Base-by-base conservation (phyloP, 192 early-diverging fungal species). In the Coemansia aciculifera region DNA sequence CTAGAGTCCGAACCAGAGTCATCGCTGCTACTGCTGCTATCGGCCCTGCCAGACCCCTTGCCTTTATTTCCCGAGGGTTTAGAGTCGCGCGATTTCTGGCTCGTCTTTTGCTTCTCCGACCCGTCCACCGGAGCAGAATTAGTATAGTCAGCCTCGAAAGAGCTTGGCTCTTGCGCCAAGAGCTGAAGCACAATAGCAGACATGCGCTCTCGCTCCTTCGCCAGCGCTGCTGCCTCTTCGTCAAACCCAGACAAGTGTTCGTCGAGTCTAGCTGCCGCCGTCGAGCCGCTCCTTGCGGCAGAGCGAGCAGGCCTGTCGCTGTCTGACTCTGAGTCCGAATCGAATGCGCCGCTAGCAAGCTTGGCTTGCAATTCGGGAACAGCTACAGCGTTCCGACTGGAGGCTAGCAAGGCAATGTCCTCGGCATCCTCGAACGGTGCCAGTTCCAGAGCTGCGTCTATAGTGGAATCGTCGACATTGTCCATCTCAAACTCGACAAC, bases 301-400 rank as follows among this genome's bases (percentile, higher is more conserved):
- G 52, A 54, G 29, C 52, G 27, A 29, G 66, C 39, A 46, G 56
- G 51, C 39, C 42, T 38, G 36, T 23, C 51, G 38, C 31, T 43
- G 7, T 75, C 70, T 10, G 64, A 65, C 31, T 73, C 74, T 5
- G 69, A 72, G 43, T 70, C 70, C 8, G 79, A 81, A 48, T 81
- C 79, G 61, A 81, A 81, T 12, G 56, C 71, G 21, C 71, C 74
- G 57, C 74, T 76, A 5, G 71, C 73, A 11, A 81, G 74, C 67
- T 81, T 81, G 24, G 73, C 79, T 64, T 67, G 63, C 10, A 76
- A 67, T 32, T 69, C 74, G n/a, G 73, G 70, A 12, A 56, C 54
- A 40, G 63, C 36, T 5, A 43, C 46, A 24, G 73, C 49, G 10
- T 56, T 27, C 8, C 66, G 46, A 7, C 39, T 69, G 21, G 78